A percentile compares a stretch with the other conserved stretches of the same genome.
phyloP scores from a whole-genome alignment of 495 filamentous ascomycete genomes.

The Patellaria atrata region DNA sequence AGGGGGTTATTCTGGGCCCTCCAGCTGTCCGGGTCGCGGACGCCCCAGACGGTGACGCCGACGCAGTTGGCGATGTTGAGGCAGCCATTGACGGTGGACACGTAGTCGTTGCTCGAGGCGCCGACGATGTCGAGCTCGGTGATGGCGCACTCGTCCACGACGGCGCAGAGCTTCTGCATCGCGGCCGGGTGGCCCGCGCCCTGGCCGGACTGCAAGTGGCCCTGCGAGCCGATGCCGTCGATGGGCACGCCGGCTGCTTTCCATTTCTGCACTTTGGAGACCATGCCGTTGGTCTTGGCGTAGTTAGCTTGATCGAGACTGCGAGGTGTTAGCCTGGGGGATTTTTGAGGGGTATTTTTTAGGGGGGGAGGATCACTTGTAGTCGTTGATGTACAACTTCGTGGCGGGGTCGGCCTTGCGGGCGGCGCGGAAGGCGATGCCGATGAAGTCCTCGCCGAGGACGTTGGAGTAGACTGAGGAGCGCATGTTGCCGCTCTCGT shows the following conservation, averaged over 20 bases:
- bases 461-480: conserved; percentile 43
- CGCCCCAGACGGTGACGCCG: conserved; percentile 66
- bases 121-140: conserved; percentile 54
- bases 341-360: conserved; percentile 3
- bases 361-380: conserved; percentile 39
- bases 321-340: no score
- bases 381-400: conserved; percentile 58
- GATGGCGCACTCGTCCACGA: conserved; percentile 42
- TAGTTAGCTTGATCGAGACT: conserved; percentile 30
- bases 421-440: conserved; percentile 48
- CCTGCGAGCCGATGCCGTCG: conserved; percentile 58
- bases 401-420: conserved; percentile 41
- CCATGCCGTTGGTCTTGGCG: conserved; percentile 48
- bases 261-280: conserved; percentile 51
- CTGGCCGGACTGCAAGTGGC: conserved; percentile 39
- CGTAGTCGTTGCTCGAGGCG: conserved; percentile 44
- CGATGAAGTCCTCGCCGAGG: conserved; percentile 41
- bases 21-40: conserved; percentile 53
- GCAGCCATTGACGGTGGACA: conserved; percentile 49
- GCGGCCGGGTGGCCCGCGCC: conserved; percentile 33
- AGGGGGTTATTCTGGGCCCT: conserved; percentile 42
- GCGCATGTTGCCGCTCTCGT: conserved; percentile 45
- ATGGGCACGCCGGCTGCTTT: conserved; percentile 50
- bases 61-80: conserved; percentile 48
- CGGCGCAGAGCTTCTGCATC: conserved; percentile 40